Percentiles rank a stretch among this genome's conserved stretches.
phyloP scores from a whole-genome alignment of 257 asterid species.

The Nicotiana attenuata region DNA sequence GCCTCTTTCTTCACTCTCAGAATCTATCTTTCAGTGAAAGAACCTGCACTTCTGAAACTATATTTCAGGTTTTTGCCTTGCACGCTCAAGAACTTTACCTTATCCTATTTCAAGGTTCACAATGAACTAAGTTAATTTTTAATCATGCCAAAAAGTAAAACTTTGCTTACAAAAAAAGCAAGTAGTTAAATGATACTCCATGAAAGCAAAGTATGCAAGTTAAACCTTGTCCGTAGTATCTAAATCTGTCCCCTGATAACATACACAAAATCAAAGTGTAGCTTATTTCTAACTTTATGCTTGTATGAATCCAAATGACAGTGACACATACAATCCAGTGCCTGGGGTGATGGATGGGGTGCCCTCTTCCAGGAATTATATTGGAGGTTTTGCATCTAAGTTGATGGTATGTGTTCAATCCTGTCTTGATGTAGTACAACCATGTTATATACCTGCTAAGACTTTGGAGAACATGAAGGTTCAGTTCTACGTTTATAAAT shows the following conservation, averaged over 20 bases:
- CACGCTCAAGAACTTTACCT: not conserved
- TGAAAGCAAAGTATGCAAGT: not conserved
- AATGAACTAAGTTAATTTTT: not conserved
- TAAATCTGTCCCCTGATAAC: not conserved
- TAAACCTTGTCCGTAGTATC: not conserved
- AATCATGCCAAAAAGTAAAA: not conserved
- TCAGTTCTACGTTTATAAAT: not conserved
- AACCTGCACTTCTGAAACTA: not conserved
- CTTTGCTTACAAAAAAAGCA: not conserved
- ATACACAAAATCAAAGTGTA: not conserved
- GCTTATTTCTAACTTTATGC: not conserved
- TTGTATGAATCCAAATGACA: slow-evolving; percentile 21
- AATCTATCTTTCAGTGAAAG: not conserved
- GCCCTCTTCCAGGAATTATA: slow-evolving; percentile 81
- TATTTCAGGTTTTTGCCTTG: not conserved
- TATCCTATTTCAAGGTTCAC: not conserved
- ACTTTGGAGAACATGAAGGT: not conserved
- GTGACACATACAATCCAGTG: slow-evolving; percentile 92
- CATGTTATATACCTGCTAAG: not conserved
- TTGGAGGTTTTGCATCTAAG: slow-evolving; percentile 86
- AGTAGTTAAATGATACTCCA: not conserved
- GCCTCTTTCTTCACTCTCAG: not conserved
- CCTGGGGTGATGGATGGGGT: slow-evolving; percentile 98
- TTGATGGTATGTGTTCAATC: slow-evolving; percentile 56
- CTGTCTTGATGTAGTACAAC: not conserved